A percentile compares a stretch with the other conserved stretches of the same genome.
phyloP scores from a whole-genome alignment of 371 early-diverging fungal species.

The Neoconidiobolus thromboides region DNA sequence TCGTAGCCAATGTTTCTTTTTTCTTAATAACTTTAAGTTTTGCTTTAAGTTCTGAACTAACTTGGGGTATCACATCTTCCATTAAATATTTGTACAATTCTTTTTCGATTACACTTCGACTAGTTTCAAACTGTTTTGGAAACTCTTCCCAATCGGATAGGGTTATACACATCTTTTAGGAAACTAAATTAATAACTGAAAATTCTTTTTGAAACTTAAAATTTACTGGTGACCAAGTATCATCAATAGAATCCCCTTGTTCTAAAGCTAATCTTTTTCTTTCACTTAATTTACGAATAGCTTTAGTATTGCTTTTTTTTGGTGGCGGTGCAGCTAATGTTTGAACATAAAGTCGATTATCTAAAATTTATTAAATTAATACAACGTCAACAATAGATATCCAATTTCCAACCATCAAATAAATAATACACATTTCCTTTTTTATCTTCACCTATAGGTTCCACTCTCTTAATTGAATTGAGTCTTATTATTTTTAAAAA shows the following conservation, averaged over 20 bases:
- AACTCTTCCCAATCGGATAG: slow-evolving; percentile 3
- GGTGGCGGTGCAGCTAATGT: neutral
- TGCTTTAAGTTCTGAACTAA: neutral
- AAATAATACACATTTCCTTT: slow-evolving; percentile 1
- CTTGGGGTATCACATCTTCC: slow-evolving; percentile 6
- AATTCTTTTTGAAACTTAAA: neutral
- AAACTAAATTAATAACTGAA: neutral
- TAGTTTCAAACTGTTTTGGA: neutral
- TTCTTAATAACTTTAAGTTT: neutral
- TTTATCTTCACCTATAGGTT: slow-evolving; percentile 2
- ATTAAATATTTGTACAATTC: neutral
- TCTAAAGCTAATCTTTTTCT: neutral
- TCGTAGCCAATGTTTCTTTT: neutral
- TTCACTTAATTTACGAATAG: neutral
- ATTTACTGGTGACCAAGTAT: neutral
- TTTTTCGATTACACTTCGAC: slow-evolving; percentile 1
- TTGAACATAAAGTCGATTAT: slow-evolving; percentile 2
- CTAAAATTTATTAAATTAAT: neutral
- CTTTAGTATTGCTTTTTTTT: neutral
- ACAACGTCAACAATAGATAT: neutral
- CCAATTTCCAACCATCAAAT: neutral
- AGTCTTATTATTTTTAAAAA: neutral
- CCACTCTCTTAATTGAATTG: neutral
- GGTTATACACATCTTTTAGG: slow-evolving; percentile 4
- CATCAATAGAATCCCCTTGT: neutral